Evolutionary conservation across 345 rosid species (phyloP), one percentile per base, ranked within the genome.

Genomic region (Anastatica hierochuntica): DNA sequence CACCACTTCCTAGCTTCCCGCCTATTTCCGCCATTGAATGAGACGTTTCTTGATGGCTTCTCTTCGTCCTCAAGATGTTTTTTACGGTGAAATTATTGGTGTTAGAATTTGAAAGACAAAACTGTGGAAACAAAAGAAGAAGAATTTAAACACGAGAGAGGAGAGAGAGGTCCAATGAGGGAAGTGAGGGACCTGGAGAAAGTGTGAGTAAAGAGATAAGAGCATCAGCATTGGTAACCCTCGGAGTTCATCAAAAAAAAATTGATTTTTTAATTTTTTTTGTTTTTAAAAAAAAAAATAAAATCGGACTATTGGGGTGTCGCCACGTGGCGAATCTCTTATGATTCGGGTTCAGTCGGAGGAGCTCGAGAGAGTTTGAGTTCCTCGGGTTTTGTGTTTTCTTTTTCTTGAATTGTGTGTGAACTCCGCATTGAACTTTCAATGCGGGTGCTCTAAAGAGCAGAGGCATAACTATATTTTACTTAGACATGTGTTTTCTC

Each of bases 11-110:
- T 29, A 29, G 33, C 33, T 29, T 29, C 33, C 10, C 24, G 24
- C 24, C 24, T 5, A 72, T 29, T 8, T 35, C 56, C 45, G n/a
- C 72, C 75, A 74, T 59, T 41, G 78, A 63, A 17, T 74, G 53
- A 49, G 47, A 49, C 7, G 64, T 82, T 50, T 76, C 70, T 33
- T n/a, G 72, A 35, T 68, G 76, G 44, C 73, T 77, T 70, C 95
- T 74, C 79, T 85, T 88, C 95, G 70, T 88, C 37, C 31, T 49
- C 21, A 58, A 35, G 63, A 50, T 58, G 43, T 19, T 60, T 10
- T 60, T 66, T 53, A 44, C 36, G 53, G 56, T 44, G 51, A 37
- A 63, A 63, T 58, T 36, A 66, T 29, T 29, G 60, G 55, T 46
- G 44, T 64, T 58, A 42, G 47, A 23, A 42, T 23, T 40, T 55